Conservation (phyloP, 208 protist genomes). For the Crithidia thermophila region DNA sequence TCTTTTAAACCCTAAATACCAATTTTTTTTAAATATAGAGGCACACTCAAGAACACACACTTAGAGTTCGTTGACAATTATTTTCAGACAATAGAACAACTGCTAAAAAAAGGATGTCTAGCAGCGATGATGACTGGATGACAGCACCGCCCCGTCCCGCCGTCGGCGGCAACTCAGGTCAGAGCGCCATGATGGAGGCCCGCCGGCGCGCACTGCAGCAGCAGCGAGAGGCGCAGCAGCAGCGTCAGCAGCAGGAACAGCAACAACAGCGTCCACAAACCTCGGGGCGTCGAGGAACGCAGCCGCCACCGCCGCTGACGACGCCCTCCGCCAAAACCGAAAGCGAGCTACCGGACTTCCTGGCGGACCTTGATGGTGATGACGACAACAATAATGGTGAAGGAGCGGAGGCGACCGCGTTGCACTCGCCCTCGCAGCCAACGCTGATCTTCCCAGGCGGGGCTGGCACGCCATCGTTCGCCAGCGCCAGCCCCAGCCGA, state of each 20-base stretch:
- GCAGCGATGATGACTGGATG: slow-evolving; percentile 56
- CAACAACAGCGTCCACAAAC: neutral
- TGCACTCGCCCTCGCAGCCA: neutral
- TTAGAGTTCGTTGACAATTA: no score
- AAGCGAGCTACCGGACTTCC: slow-evolving; percentile 28
- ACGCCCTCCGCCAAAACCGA: slow-evolving; percentile 6
- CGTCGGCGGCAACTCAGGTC: slow-evolving; percentile 7
- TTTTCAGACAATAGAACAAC: slow-evolving; percentile 16
- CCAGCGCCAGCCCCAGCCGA: neutral
- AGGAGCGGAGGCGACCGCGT: neutral
- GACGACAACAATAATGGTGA: neutral
- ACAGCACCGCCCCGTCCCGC: slow-evolving; percentile 3
- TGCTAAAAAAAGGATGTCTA: neutral
- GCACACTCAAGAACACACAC: no score
- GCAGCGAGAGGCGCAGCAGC: slow-evolving; percentile 50
- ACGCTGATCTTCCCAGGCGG: neutral
- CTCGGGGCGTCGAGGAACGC: slow-evolving; percentile 1
- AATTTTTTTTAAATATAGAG: neutral
- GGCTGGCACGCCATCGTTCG: slow-evolving; percentile 7
- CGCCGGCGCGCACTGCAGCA: slow-evolving; percentile 55
- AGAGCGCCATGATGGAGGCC: slow-evolving; percentile 65
- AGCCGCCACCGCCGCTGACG: neutral
- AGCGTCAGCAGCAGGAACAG: slow-evolving; percentile 20
- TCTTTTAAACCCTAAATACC: neutral
- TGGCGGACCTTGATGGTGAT: slow-evolving; percentile 12